These are phyloP conservation scores for Amylostereum chailletii DNA, from an alignment of 1,284 basidiomycete genomes.

Conservation along the genomic window DNA sequence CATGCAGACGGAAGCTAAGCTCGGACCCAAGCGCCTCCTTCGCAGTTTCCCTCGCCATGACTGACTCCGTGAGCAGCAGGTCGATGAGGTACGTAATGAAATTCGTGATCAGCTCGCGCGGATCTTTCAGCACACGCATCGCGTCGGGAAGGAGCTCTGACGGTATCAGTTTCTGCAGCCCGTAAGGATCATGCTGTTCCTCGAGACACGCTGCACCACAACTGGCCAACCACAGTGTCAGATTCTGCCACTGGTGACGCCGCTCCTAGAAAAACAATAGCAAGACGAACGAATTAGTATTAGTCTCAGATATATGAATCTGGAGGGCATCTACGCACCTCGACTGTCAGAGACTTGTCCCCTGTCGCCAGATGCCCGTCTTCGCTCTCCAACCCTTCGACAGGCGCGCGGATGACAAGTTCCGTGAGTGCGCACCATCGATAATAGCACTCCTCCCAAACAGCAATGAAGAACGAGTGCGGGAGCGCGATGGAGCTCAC, in stretches of 20 bases:
- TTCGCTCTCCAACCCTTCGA: slow-evolving; percentile 37
- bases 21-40: slow-evolving; percentile 78
- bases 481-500: slow-evolving; percentile 57
- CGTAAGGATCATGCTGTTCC: slow-evolving; percentile 37
- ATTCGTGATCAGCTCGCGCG: slow-evolving; percentile 43
- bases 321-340: slow-evolving; percentile 23
- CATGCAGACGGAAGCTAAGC: slow-evolving; percentile 61
- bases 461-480: slow-evolving; percentile 58
- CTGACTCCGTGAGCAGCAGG: slow-evolving; percentile 52
- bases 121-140: slow-evolving; percentile 55
- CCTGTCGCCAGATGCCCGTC: slow-evolving; percentile 9
- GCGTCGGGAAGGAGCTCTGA: slow-evolving; percentile 58
- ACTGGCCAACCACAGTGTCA: slow-evolving; percentile 74
- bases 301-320: slow-evolving; percentile 5
- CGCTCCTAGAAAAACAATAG: slow-evolving; percentile 42
- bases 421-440: slow-evolving; percentile 27
- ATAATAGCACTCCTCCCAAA: slow-evolving; percentile 74
- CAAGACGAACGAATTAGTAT: neutral
- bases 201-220: slow-evolving; percentile 62
- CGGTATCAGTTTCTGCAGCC: slow-evolving; percentile 51
- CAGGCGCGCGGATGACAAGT: slow-evolving; percentile 20
- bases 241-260: slow-evolving; percentile 81
- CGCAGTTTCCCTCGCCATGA: slow-evolving; percentile 65
- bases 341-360: slow-evolving; percentile 23
- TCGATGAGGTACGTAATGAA: slow-evolving; percentile 72